Percentiles rank a stretch among this genome's conserved stretches.
Evolutionary conservation across 139 green algal species (phyloP).

Genomic region (Astrephomene gubernaculifera): DNA sequence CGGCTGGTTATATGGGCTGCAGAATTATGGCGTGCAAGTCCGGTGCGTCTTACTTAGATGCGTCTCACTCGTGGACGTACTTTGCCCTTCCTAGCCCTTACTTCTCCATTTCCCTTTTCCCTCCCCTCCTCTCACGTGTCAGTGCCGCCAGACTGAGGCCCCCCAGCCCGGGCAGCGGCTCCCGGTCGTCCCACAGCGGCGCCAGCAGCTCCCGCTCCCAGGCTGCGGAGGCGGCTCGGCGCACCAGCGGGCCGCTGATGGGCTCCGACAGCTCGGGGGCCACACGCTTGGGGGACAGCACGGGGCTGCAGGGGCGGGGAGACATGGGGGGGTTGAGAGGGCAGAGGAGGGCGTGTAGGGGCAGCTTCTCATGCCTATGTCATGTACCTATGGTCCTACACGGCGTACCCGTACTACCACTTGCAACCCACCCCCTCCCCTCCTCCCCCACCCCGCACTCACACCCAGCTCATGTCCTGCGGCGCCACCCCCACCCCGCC

Average conservation of each 20-base stretch:
- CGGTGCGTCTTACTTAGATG: background rate
- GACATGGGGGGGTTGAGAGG: background rate
- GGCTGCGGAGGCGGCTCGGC: background rate
- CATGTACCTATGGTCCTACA: too few species aligned
- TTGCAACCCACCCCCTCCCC: background rate
- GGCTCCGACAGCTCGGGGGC: slow-evolving; percentile 15
- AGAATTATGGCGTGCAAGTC: too few species aligned
- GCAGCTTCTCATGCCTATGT: too few species aligned
- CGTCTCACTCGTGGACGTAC: background rate
- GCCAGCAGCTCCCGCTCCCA: slow-evolving; percentile 39
- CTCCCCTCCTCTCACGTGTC: slow-evolving; percentile 13
- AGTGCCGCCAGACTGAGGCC: slow-evolving; percentile 31
- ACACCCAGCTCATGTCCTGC: slow-evolving; percentile 31
- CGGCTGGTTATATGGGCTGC: too few species aligned
- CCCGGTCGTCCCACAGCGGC: slow-evolving; percentile 31
- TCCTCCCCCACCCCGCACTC: background rate
- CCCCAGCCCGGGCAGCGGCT: slow-evolving; percentile 38
- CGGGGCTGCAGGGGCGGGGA: background rate
- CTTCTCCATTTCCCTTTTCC: background rate
- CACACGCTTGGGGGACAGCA: slow-evolving; percentile 18
- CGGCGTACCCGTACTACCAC: too few species aligned
- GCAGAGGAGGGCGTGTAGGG: too few species aligned
- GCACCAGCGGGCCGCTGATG: slow-evolving; percentile 31
- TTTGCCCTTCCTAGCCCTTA: background rate
- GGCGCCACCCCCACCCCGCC: background rate